Conservation (phyloP, 768 basidiomycete genomes). For the Lactarius quietus region DNA sequence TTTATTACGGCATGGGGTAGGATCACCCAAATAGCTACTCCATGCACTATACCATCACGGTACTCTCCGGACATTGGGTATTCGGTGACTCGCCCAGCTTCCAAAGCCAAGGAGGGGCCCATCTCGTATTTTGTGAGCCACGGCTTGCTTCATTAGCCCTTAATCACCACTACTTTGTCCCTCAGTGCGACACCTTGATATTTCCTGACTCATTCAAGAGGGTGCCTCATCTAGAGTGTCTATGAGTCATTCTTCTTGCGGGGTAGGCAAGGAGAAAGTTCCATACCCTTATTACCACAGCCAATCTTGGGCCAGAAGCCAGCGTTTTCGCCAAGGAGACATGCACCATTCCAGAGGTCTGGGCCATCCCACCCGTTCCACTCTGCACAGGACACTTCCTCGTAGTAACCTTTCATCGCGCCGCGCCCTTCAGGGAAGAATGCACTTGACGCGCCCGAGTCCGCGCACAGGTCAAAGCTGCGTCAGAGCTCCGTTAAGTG, state of each 20-base stretch:
- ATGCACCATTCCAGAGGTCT: conserved; percentile 47
- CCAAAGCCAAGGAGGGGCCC: neutral
- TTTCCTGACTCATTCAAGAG: neutral
- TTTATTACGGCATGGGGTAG: too few species aligned
- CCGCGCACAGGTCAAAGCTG: conserved; percentile 61
- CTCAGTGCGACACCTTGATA: neutral
- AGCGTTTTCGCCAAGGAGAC: conserved; percentile 48
- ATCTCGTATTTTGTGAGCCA: neutral
- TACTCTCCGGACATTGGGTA: too few species aligned
- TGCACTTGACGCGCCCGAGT: conserved; percentile 46
- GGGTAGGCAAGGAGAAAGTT: neutral
- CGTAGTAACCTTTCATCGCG: conserved; percentile 50
- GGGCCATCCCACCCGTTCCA: conserved; percentile 55
- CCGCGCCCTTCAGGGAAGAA: conserved; percentile 58
- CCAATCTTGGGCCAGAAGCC: conserved; percentile 48
- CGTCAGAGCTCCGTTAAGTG: neutral
- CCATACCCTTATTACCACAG: conserved; percentile 52
- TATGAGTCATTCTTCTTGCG: neutral
- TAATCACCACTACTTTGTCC: neutral
- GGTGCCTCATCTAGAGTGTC: conserved; percentile 5
- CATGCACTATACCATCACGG: too few species aligned
- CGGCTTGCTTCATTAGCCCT: neutral
- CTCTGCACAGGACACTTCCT: conserved; percentile 53
- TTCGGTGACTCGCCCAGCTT: too few species aligned
- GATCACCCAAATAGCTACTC: too few species aligned